Evolutionary conservation across 305 asterid genomes (phyloP).

Genomic region (Lippia alba): DNA sequence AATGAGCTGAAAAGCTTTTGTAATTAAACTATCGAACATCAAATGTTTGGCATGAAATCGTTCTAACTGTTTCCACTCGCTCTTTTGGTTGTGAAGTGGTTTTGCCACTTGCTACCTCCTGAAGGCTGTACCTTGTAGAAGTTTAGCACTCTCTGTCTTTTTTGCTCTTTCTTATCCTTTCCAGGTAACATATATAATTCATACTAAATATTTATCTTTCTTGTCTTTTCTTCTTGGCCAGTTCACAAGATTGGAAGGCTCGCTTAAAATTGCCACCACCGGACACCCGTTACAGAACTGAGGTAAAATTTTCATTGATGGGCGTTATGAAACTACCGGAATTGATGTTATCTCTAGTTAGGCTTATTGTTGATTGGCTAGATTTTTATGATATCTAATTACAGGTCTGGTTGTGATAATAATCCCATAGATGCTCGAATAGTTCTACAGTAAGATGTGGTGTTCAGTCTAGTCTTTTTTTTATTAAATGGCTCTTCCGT

Average conservation of each 20-base stretch:
- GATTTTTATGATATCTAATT: neutral
- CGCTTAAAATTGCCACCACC: constrained; percentile 59
- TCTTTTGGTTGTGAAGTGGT: constrained; percentile 6
- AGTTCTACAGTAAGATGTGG: constrained; percentile 9
- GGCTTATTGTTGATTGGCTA: neutral
- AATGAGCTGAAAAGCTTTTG: neutral
- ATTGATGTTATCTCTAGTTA: constrained; percentile 10
- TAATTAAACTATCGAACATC: neutral
- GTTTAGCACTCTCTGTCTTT: neutral
- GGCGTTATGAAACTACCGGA: neutral
- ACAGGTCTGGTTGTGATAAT: constrained; percentile 21
- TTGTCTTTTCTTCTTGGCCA: constrained; percentile 37
- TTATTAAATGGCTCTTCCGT: neutral
- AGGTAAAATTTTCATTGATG: constrained; percentile 48
- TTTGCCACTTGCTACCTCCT: constrained; percentile 11
- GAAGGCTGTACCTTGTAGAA: neutral
- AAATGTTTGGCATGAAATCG: neutral
- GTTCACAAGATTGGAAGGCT: constrained; percentile 91
- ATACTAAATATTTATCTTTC: constrained; percentile 9
- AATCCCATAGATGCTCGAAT: constrained; percentile 15
- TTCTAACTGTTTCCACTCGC: neutral
- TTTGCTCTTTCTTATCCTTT: neutral
- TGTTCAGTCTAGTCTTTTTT: constrained; percentile 4
- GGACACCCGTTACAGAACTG: constrained; percentile 79
- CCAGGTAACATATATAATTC: neutral